These are phyloP conservation scores for Sarocladium brachiariae DNA, from an alignment of 2,329 filamentous ascomycete genomes.

Conservation along the genomic window DNA sequence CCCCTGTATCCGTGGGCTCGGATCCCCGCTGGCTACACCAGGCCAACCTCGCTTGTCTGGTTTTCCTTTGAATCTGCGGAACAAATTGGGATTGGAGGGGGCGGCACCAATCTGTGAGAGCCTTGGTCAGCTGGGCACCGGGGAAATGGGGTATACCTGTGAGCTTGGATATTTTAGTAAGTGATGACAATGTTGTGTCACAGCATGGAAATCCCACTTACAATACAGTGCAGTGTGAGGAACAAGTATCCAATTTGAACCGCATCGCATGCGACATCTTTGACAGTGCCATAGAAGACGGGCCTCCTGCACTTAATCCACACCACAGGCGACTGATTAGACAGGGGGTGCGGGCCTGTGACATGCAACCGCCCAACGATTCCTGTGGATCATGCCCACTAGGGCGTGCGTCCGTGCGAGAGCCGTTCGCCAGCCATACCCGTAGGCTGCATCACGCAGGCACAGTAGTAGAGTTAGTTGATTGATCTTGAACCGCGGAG, in stretches of 20 bases:
- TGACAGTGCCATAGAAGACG: not conserved
- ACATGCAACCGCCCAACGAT: conserved; percentile 5
- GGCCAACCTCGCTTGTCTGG: conserved; percentile 5
- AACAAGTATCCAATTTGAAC: too few species aligned
- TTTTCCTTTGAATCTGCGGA: not conserved
- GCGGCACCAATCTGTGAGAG: not conserved
- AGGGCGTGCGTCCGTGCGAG: conserved; percentile 3
- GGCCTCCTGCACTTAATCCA: not conserved
- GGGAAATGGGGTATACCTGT: not conserved
- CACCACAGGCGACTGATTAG: not conserved
- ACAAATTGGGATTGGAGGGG: not conserved
- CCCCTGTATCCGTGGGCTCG: conserved; percentile 3
- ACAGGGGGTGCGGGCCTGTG: not conserved
- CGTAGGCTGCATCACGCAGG: not conserved
- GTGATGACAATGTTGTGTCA: conserved; percentile 5
- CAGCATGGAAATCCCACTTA: not conserved
- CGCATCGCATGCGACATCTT: not conserved
- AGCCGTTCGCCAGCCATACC: conserved; percentile 9
- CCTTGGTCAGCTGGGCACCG: not conserved
- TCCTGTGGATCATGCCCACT: not conserved
- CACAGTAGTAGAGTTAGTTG: too few species aligned
- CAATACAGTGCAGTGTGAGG: not conserved
- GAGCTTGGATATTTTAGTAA: not conserved
- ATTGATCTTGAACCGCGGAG: too few species aligned
- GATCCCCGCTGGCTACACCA: conserved; percentile 2